Base-by-base conservation (phyloP, 2,329 filamentous ascomycete genomes). In the Mycosphaerella arachidis region DNA sequence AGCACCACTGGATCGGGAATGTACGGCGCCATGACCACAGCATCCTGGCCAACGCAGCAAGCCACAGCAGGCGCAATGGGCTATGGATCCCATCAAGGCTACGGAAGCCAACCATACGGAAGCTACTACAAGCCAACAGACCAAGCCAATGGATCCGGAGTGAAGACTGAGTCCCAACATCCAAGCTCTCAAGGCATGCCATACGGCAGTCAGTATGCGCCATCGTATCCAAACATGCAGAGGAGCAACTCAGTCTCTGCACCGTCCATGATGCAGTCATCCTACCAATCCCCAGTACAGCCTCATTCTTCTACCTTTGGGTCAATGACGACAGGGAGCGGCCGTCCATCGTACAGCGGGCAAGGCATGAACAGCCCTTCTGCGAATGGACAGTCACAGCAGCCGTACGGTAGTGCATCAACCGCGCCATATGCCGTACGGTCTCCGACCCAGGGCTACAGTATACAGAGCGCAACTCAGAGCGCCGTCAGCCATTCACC, bases 401-500 rank as follows among this genome's bases (percentile, higher is more conserved):
- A 64, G 20, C 65, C 65, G 35, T 71, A 72, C 58, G 58, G 66
- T 27, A 65, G 61, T 35, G 56, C 69, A 1, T 53, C 63, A 4
- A 59, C 68, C 5, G 67, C 70, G 52, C 58, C 62, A 16, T 72
- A 72, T 55, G 65, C 69, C 12, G 68, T 72, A 5, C 67, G 70
- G 10, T 72, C 70, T 27, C 70, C 70, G 2, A 62, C 64, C 0
- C 70, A 71, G 52, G 64, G 58, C 43, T 71, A 71, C 48, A 63
- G 68, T 9, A 65, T 71, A 53, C 61, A 66, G 33, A 70, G 70
- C 50, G 68, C 68, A 24, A 64, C 68, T 0, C 64, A 63, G 16
- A 70, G 66, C 51, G 66, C 66, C n/a, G 61, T 68, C 16, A 61
- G 66, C 5, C 70, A 71, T 37, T 71, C 70, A 9, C 68, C 70